Conservation (phyloP, 345 rosid genomes). For the Mallotus nudiflorus region DNA sequence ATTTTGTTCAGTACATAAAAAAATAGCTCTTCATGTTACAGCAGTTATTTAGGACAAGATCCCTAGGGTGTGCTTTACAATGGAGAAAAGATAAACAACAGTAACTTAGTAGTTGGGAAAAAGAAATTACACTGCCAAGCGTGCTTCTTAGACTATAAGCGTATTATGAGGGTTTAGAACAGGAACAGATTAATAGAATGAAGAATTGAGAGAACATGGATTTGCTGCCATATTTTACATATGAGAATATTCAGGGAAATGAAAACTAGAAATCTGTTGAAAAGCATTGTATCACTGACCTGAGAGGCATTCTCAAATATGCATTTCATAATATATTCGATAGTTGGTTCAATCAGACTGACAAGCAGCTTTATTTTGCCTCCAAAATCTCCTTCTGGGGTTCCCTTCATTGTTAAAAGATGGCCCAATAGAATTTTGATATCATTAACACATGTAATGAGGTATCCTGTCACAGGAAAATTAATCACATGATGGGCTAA, state of each 20-base stretch:
- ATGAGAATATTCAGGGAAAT: slow-evolving; percentile 13
- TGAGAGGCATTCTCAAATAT: slow-evolving; percentile 57
- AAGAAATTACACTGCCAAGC: not conserved
- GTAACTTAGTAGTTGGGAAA: not conserved
- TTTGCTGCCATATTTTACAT: slow-evolving; percentile 10
- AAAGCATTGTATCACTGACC: slow-evolving; percentile 48
- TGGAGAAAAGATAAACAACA: not conserved
- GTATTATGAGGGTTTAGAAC: not conserved
- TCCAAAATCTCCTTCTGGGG: slow-evolving; percentile 32
- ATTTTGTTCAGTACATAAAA: slow-evolving; percentile 21
- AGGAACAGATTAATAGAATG: not conserved
- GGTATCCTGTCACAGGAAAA: slow-evolving; percentile 48
- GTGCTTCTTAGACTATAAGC: not conserved
- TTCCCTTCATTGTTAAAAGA: slow-evolving; percentile 44
- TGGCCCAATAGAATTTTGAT: slow-evolving; percentile 47
- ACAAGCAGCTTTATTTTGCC: slow-evolving; percentile 53
- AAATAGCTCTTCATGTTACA: not conserved
- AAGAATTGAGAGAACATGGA: not conserved
- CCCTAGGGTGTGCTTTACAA: slow-evolving; percentile 5
- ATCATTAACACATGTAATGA: slow-evolving; percentile 67
- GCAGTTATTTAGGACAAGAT: slow-evolving; percentile 6
- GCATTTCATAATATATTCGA: slow-evolving; percentile 68
- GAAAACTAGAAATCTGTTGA: not conserved
- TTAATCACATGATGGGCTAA: slow-evolving; percentile 6
- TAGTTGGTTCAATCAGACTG: slow-evolving; percentile 75